Evolutionary conservation across 805 yeast species (phyloP).

Genomic region (Saccharomycopsis oosterbeekiorum): DNA sequence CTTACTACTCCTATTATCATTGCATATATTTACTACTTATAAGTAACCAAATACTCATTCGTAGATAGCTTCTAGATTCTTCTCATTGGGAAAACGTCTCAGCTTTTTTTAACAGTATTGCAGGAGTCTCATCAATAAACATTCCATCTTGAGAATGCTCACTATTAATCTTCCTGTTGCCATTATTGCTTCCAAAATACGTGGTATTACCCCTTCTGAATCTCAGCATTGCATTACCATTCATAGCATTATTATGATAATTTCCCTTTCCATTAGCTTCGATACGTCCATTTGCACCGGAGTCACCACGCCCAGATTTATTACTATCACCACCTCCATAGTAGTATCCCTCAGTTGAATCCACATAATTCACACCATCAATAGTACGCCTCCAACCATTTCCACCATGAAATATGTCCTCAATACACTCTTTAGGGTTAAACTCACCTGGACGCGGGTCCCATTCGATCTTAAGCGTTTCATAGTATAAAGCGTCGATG

Average conservation of each 20-base stretch:
- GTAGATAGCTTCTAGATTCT: neutral
- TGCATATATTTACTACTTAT: neutral
- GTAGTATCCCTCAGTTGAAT: constrained; percentile 20
- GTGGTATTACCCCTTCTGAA: neutral
- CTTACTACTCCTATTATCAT: neutral
- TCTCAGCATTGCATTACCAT: neutral
- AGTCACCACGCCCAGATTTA: neutral
- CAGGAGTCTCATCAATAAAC: neutral
- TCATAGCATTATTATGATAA: neutral
- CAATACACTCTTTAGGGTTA: constrained; percentile 61
- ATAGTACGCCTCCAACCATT: constrained; percentile 53
- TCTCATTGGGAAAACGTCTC: neutral
- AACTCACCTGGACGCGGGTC: constrained; percentile 45
- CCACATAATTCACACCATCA: constrained; percentile 34
- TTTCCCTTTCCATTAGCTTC: neutral
- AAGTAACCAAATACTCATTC: neutral
- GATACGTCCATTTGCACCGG: too few relatives aligned
- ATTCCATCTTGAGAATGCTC: neutral
- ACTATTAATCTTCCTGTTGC: neutral
- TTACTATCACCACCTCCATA: neutral
- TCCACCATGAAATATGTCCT: constrained; percentile 65
- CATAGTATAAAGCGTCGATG: constrained; percentile 35
- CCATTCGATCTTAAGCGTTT: constrained; percentile 53
- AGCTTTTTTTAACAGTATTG: neutral
- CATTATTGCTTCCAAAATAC: neutral